phyloP scores from a whole-genome alignment of 2,329 filamentous ascomycete genomes.

The Alternaria infectoria region DNA sequence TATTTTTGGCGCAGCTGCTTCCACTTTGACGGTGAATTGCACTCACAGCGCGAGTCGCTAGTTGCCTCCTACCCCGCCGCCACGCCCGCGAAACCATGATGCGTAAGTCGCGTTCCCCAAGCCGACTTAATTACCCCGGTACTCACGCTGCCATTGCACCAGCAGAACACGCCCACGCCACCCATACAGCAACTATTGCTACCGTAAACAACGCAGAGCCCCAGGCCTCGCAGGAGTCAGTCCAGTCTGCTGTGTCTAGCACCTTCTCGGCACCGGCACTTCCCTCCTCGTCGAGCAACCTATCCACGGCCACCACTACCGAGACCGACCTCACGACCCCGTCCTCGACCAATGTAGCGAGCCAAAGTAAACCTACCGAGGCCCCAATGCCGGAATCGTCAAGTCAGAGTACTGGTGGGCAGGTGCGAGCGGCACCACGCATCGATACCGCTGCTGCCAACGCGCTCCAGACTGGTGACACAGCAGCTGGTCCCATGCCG shows the following conservation, averaged over 20 bases:
- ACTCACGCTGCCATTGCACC: slow-evolving; percentile 28
- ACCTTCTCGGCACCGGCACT: slow-evolving; percentile 42
- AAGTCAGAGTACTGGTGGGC: slow-evolving; percentile 57
- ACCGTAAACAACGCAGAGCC: slow-evolving; percentile 18
- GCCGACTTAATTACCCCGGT: slow-evolving; percentile 9
- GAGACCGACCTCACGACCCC: slow-evolving; percentile 26
- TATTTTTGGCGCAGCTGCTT: not conserved
- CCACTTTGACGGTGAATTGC: not conserved
- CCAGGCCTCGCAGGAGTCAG: slow-evolving; percentile 43
- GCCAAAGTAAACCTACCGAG: slow-evolving; percentile 54
- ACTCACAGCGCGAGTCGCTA: slow-evolving; percentile 12
- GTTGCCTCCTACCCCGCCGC: slow-evolving; percentile 23
- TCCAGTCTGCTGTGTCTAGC: slow-evolving; percentile 41
- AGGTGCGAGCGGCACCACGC: slow-evolving; percentile 22
- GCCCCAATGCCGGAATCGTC: slow-evolving; percentile 47
- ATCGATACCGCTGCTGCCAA: slow-evolving; percentile 35
- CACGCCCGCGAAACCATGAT: slow-evolving; percentile 17
- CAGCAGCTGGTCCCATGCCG: slow-evolving; percentile 50
- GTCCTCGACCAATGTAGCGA: slow-evolving; percentile 30
- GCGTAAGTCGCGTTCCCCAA: slow-evolving; percentile 28
- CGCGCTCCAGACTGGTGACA: slow-evolving; percentile 36
- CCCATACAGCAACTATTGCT: slow-evolving; percentile 15
- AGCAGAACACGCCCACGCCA: slow-evolving; percentile 23
- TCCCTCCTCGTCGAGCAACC: slow-evolving; percentile 41
- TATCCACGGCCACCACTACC: slow-evolving; percentile 33